Conservation (phyloP, 2,329 filamentous ascomycete genomes). For the Orbilia brochopaga region DNA sequence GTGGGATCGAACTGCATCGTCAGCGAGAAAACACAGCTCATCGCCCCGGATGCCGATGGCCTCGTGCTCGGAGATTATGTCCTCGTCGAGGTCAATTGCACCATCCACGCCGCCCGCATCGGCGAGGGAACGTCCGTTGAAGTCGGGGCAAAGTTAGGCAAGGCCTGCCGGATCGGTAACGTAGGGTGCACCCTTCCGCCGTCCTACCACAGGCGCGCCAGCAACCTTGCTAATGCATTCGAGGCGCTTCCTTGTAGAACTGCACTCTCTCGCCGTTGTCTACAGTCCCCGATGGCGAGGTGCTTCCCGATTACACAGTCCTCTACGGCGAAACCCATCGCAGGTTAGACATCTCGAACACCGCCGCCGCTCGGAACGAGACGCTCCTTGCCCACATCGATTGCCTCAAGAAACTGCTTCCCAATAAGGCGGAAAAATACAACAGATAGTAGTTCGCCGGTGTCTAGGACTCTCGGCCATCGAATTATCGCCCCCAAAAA, state of each 20-base stretch:
- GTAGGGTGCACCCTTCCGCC: conserved; percentile 58
- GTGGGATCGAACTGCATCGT: conserved; percentile 83
- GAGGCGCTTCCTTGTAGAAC: conserved; percentile 11
- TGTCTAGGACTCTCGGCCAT: no score
- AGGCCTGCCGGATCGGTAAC: conserved; percentile 69
- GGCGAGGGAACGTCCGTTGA: conserved; percentile 67
- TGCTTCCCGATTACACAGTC: conserved; percentile 28
- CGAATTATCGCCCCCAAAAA: not conserved
- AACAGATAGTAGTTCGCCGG: conserved; percentile 1
- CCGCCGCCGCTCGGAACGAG: conserved; percentile 28
- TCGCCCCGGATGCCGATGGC: conserved; percentile 59
- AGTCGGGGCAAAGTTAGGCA: conserved; percentile 67
- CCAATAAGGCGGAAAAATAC: conserved; percentile 45
- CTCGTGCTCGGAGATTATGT: conserved; percentile 68
- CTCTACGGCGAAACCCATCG: conserved; percentile 39
- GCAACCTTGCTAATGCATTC: not conserved
- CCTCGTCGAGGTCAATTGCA: conserved; percentile 66
- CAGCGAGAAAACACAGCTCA: conserved; percentile 70
- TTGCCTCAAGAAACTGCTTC: conserved; percentile 42
- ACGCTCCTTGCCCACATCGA: conserved; percentile 42
- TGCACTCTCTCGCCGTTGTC: conserved; percentile 43
- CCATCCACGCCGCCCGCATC: conserved; percentile 64
- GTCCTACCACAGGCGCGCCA: not conserved
- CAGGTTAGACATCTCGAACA: conserved; percentile 34
- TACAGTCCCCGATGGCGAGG: conserved; percentile 15